Evolutionary conservation across 768 basidiomycete species (phyloP).

Genomic region (Macrolepiota albuminosa): DNA sequence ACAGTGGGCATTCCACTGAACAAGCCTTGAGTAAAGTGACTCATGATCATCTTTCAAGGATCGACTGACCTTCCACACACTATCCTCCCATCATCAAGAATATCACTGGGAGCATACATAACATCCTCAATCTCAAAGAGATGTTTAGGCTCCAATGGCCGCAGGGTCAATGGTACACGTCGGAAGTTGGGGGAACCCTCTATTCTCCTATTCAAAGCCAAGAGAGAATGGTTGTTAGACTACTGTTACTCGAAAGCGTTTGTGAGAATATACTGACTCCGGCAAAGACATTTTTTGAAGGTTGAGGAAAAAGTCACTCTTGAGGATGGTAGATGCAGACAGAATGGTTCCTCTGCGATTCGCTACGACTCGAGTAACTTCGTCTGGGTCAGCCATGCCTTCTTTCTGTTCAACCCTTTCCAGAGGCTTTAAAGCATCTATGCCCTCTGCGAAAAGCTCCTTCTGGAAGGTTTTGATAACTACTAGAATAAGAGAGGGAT

Average conservation of each 20-base stretch:
- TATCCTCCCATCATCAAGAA: constrained; percentile 46
- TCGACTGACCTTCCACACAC: constrained; percentile 70
- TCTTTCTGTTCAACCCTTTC: constrained; percentile 63
- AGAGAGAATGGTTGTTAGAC: not conserved
- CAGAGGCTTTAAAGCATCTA: constrained; percentile 78
- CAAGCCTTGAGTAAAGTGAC: not conserved
- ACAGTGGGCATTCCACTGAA: constrained; percentile 91
- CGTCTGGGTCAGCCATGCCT: constrained; percentile 82
- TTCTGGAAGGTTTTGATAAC: constrained; percentile 96
- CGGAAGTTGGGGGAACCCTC: constrained; percentile 96
- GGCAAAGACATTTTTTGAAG: constrained; percentile 95
- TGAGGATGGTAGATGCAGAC: constrained; percentile 89
- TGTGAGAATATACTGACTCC: constrained; percentile 51
- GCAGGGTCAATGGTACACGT: constrained; percentile 62
- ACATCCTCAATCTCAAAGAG: constrained; percentile 25
- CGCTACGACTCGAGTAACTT: constrained; percentile 81
- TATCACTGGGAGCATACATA: constrained; percentile 33
- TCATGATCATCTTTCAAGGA: not conserved
- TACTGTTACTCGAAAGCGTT: not conserved
- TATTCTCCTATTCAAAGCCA: constrained; percentile 52
- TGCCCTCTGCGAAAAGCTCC: constrained; percentile 75
- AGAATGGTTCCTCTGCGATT: constrained; percentile 83
- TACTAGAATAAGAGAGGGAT: constrained; percentile 18
- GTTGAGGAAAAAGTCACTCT: constrained; percentile 92
- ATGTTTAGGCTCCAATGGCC: constrained; percentile 22